These are phyloP conservation scores for Adansonia gregorii DNA, from an alignment of 441 rosid genomes.

Conservation along the genomic window DNA sequence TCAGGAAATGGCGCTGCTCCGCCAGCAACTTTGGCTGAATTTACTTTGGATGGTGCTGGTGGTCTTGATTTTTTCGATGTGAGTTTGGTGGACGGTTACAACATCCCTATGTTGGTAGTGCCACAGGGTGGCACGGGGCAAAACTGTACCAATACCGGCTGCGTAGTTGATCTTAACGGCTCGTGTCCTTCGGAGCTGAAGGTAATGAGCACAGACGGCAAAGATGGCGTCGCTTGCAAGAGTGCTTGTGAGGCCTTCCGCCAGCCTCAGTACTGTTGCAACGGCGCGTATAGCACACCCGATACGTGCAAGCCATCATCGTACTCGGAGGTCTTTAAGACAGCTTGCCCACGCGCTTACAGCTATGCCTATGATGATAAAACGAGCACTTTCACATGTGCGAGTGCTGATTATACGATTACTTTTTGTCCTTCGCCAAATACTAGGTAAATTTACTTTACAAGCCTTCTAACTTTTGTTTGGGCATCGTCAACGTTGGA, in stretches of 20 bases:
- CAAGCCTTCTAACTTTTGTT: not conserved
- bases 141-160: constrained; percentile 72
- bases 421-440: constrained; percentile 82
- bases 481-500: not conserved
- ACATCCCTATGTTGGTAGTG: constrained; percentile 74
- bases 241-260: constrained; percentile 91
- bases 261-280: constrained; percentile 82
- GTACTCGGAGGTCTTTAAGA: too few relatives aligned
- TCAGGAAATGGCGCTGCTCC: constrained; percentile 76
- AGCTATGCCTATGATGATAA: too few relatives aligned
- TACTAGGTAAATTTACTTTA: constrained; percentile 55
- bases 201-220: constrained; percentile 47
- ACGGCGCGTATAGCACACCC: constrained; percentile 67
- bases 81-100: constrained; percentile 94
- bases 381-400: constrained; percentile 69
- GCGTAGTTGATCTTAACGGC: constrained; percentile 66
- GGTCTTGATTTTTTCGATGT: constrained; percentile 90
- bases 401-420: constrained; percentile 60
- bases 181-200: constrained; percentile 79
- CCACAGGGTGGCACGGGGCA: constrained; percentile 72
- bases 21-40: constrained; percentile 88
- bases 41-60: constrained; percentile 78
- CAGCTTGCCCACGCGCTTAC: too few relatives aligned
- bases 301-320: constrained; percentile 65
- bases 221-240: constrained; percentile 65